These are phyloP conservation scores for Pleoardoris graminearum DNA, from an alignment of 2,329 filamentous ascomycete species.

Conservation along the genomic window DNA sequence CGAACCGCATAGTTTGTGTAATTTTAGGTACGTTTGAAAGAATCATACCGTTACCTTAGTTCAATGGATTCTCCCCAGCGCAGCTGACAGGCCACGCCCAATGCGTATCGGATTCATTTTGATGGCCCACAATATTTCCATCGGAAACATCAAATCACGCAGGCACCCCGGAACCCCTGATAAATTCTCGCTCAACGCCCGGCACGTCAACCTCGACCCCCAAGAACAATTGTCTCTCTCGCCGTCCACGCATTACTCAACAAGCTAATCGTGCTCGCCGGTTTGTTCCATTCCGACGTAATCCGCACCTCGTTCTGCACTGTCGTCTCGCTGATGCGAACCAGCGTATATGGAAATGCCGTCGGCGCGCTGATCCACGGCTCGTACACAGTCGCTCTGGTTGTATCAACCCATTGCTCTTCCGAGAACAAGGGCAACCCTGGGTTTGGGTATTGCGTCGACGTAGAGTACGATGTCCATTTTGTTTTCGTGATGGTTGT, in stretches of 20 bases:
- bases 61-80: too few relatives aligned
- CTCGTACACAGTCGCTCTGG: not conserved
- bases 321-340: not conserved
- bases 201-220: not conserved
- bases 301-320: not conserved
- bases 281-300: not conserved
- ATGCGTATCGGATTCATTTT: too few relatives aligned
- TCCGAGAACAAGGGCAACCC: not conserved
- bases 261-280: not conserved
- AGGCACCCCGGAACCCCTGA: too few relatives aligned
- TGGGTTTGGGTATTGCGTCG: not conserved
- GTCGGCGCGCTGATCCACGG: not conserved
- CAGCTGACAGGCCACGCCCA: too few relatives aligned
- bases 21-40: too few relatives aligned
- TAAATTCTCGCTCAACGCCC: not conserved
- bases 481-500: not conserved
- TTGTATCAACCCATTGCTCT: not conserved
- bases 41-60: too few relatives aligned
- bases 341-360: not conserved
- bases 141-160: too few relatives aligned
- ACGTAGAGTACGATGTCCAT: not conserved
- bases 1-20: too few relatives aligned
- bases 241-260: not conserved
- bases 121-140: too few relatives aligned
- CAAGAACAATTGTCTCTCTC: not conserved